Conservation (phyloP, 2,329 filamentous ascomycete genomes). For the Epichloe bromicola region DNA sequence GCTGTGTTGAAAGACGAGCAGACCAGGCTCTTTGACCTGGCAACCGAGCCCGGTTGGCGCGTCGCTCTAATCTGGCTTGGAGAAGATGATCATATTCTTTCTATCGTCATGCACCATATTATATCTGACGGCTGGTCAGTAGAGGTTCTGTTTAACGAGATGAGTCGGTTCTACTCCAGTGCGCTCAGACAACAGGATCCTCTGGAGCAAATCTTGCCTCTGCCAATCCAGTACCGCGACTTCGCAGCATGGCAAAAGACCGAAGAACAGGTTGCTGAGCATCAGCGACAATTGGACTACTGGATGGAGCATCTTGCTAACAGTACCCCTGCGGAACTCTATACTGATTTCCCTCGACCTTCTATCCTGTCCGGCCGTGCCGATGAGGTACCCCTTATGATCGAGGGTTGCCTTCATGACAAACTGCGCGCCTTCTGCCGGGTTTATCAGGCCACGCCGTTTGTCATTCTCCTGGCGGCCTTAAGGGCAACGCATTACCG, state of each 20-base stretch:
- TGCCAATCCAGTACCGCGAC: slow-evolving; percentile 11
- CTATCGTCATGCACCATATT: slow-evolving; percentile 11
- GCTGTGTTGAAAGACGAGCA: no score
- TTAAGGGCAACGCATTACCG: slow-evolving; percentile 14
- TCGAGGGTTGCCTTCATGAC: slow-evolving; percentile 7
- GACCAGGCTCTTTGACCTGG: no score
- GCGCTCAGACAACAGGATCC: slow-evolving; percentile 6
- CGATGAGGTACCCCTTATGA: neutral
- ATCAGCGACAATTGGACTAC: slow-evolving; percentile 12
- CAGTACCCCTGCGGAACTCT: slow-evolving; percentile 8
- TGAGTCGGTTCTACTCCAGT: slow-evolving; percentile 5
- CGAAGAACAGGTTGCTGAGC: slow-evolving; percentile 5
- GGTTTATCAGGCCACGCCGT: slow-evolving; percentile 2
- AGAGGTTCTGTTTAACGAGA: slow-evolving; percentile 7
- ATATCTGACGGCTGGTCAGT: slow-evolving; percentile 15
- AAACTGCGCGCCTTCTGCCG: slow-evolving; percentile 6
- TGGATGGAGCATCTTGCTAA: slow-evolving; percentile 11
- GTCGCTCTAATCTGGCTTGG: neutral
- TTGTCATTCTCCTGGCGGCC: slow-evolving; percentile 10
- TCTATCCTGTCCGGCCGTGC: slow-evolving; percentile 8
- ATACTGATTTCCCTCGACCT: slow-evolving; percentile 8
- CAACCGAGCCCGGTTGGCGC: neutral
- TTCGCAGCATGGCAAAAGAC: slow-evolving; percentile 14
- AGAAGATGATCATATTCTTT: neutral
- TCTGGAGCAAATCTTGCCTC: slow-evolving; percentile 3